Evolutionary conservation across 2,329 filamentous ascomycete species (phyloP), one percentile per base, ranked within the genome.

Genomic region (Penicillium sumatraense): DNA sequence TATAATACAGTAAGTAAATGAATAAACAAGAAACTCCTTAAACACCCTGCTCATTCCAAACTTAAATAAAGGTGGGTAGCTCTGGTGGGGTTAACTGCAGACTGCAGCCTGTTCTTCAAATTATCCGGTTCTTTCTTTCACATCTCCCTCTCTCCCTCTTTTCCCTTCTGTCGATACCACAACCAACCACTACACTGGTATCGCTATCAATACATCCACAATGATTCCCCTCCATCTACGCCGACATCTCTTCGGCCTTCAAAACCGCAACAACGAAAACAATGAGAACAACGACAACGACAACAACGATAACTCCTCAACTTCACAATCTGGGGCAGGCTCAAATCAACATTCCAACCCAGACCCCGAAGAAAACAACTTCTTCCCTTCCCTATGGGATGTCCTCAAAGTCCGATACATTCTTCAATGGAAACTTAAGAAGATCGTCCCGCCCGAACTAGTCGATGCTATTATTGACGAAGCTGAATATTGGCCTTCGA

Each of bases 391-490:
- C 18, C 13, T 73, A 5, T 62, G 56, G 41, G 72, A 76, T 49
- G 73, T 73, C 9, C 59, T 73, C 16, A 65, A 69, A 49, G 67
- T 71, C 2, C 67, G 72, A 24, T 58, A 67, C 57, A 27, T 75
- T 0, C 55, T 76, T 21, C 65, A 63, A 41, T 69, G 66, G 65
- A 72, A 67, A 54, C 50, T 61, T 7, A 33, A 48, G 4, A 59
- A 56, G 16, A 59, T 64, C 9, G 55, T 76, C 1, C 74, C 74
- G 0, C 54, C 59, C n/a, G 74, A 76, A 47, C 63, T 76, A 27
- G 62, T 75, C 23, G 74, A 76, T 63, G 59, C 73, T 57, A 75
- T 76, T 38, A 52, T 76, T 29, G 74, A 76, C 56, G 64, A 63
- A 24, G 74, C 73, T 1, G 74, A 72, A 49, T 72, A 72, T 49